These are phyloP conservation scores for Phycomyces blakesleeanus DNA, from an alignment of 192 early-diverging fungal genomes.

Conservation along the genomic window DNA sequence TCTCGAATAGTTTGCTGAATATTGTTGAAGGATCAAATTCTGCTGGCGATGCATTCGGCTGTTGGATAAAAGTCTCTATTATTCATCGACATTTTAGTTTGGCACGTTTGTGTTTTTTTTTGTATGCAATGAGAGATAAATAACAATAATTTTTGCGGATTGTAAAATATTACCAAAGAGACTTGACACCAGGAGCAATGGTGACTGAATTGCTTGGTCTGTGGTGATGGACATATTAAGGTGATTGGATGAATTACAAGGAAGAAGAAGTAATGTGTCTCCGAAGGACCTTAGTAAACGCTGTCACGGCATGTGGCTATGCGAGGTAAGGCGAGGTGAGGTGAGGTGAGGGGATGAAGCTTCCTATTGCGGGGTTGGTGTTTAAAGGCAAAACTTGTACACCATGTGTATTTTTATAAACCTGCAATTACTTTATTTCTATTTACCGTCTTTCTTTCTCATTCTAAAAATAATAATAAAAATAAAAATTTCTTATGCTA, in stretches of 20 bases:
- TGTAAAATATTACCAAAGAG: neutral
- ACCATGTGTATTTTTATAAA: slow-evolving; percentile 1
- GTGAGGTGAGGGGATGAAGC: neutral
- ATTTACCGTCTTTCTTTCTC: slow-evolving; percentile 4
- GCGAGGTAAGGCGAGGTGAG: neutral
- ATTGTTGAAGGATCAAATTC: slow-evolving; percentile 13
- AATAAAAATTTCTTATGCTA: too few species aligned
- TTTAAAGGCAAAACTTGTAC: neutral
- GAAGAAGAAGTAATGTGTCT: slow-evolving; percentile 1
- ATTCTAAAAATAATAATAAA: neutral
- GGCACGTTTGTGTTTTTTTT: too few species aligned
- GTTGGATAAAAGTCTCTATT: slow-evolving; percentile 5
- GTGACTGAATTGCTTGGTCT: neutral
- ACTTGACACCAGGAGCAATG: neutral
- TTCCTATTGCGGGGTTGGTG: neutral
- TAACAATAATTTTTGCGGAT: neutral
- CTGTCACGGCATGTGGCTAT: neutral
- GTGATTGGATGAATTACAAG: neutral
- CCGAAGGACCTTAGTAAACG: neutral
- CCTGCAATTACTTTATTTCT: slow-evolving; percentile 6
- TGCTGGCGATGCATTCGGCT: neutral
- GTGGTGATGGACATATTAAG: too few species aligned
- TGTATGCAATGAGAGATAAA: neutral
- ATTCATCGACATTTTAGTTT: too few species aligned
- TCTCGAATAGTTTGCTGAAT: slow-evolving; percentile 1